Evolutionary conservation across 495 filamentous ascomycete species (phyloP).

Genomic region (Neurospora hispaniola): DNA sequence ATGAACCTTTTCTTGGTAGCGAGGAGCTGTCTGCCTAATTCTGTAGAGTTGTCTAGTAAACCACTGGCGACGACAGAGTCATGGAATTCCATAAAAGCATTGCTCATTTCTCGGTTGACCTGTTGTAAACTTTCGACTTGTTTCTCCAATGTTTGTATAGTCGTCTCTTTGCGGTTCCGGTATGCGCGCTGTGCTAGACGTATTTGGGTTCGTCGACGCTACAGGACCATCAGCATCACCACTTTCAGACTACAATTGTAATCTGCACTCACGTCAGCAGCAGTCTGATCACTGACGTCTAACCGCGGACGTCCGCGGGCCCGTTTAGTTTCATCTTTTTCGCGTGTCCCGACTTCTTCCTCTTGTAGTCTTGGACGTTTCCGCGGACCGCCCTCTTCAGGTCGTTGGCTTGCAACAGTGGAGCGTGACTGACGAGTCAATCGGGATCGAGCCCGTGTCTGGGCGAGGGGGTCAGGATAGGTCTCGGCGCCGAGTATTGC

Average conservation of each 20-base stretch:
- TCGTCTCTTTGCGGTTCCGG: slow-evolving; percentile 71
- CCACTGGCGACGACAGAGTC: slow-evolving; percentile 44
- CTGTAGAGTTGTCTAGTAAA: slow-evolving; percentile 40
- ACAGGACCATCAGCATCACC: slow-evolving; percentile 10
- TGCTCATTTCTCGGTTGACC: slow-evolving; percentile 64
- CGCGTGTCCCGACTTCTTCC: slow-evolving; percentile 1
- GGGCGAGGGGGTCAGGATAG: slow-evolving; percentile 23
- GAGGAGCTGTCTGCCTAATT: slow-evolving; percentile 38
- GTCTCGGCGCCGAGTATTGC: slow-evolving; percentile 40
- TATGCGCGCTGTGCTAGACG: slow-evolving; percentile 79
- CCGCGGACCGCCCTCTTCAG: slow-evolving; percentile 18
- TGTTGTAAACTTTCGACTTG: slow-evolving; percentile 54
- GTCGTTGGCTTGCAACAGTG: background rate
- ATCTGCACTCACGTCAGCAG: slow-evolving; percentile 36
- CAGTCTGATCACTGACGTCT: slow-evolving; percentile 56
- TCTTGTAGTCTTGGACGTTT: slow-evolving; percentile 16
- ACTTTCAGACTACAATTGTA: slow-evolving; percentile 1
- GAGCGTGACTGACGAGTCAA: background rate
- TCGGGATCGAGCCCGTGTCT: slow-evolving; percentile 1
- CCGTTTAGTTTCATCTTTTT: slow-evolving; percentile 39
- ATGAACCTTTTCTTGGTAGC: slow-evolving; percentile 35
- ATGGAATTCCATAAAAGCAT: slow-evolving; percentile 58
- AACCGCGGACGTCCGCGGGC: slow-evolving; percentile 57
- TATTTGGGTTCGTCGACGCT: slow-evolving; percentile 83
- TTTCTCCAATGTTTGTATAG: slow-evolving; percentile 60